Evolutionary conservation across 78 protist species (phyloP).

Genomic region (Protostelium mycophagum): DNA sequence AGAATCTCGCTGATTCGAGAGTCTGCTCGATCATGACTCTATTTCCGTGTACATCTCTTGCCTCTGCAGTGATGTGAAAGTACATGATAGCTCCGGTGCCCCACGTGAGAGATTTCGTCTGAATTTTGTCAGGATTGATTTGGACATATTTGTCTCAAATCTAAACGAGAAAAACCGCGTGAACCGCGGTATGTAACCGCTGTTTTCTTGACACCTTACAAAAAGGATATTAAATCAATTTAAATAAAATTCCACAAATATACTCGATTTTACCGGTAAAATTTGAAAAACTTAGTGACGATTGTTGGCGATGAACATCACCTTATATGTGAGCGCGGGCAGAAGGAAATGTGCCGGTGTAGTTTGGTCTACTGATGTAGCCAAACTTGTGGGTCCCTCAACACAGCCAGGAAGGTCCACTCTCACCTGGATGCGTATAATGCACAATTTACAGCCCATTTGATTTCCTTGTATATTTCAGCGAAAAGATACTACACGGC

Average conservation of each 20-base stretch:
- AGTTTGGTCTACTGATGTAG: not conserved
- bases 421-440: not conserved
- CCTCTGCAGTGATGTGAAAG: not conserved
- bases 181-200: no score
- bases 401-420: not conserved
- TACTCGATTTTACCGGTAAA: no score
- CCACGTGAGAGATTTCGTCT: not conserved
- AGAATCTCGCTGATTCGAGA: not conserved
- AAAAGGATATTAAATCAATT: no score
- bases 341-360: not conserved
- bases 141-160: no score
- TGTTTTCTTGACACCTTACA: no score
- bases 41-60: not conserved
- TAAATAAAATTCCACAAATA: no score
- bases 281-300: not conserved
- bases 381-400: not conserved
- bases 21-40: not conserved
- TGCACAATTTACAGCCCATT: not conserved
- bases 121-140: not conserved
- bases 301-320: not conserved
- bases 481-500: no score
- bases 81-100: not conserved
- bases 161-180: no score
- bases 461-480: not conserved
- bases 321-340: not conserved